Conservation (phyloP, 2,329 filamentous ascomycete genomes). For the Aspergillus costaricaensis region DNA sequence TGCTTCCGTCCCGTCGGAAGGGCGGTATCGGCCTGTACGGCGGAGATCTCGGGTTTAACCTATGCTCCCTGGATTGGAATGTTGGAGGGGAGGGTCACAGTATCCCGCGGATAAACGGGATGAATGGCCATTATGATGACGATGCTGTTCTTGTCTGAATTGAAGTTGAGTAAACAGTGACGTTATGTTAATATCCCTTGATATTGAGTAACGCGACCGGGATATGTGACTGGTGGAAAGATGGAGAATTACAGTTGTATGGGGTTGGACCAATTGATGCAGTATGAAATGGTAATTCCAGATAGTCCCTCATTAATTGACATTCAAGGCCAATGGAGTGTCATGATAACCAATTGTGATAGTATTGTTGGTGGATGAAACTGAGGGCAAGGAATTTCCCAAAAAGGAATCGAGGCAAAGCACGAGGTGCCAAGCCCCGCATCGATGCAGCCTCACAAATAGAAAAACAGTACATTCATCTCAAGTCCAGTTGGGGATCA, state of each 20-base stretch:
- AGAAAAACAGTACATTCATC: background rate
- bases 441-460: background rate
- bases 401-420: background rate
- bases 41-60: background rate
- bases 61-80: too few relatives aligned
- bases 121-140: too few relatives aligned
- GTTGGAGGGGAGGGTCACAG: too few relatives aligned
- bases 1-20: constrained; percentile 8
- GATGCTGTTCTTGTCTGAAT: too few relatives aligned
- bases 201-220: background rate
- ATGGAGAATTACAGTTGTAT: background rate
- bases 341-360: too few relatives aligned
- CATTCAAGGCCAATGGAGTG: too few relatives aligned
- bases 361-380: too few relatives aligned
- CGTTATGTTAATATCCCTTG: background rate
- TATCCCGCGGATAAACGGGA: too few relatives aligned
- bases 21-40: background rate
- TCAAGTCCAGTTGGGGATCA: background rate
- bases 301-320: background rate
- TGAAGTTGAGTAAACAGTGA: too few relatives aligned
- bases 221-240: background rate
- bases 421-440: background rate
- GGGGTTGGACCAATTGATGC: background rate
- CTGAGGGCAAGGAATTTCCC: background rate
- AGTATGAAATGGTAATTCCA: background rate